These are phyloP conservation scores for Hymenoscyphus scutula DNA, from an alignment of 2,329 filamentous ascomycete species.

Conservation along the genomic window DNA sequence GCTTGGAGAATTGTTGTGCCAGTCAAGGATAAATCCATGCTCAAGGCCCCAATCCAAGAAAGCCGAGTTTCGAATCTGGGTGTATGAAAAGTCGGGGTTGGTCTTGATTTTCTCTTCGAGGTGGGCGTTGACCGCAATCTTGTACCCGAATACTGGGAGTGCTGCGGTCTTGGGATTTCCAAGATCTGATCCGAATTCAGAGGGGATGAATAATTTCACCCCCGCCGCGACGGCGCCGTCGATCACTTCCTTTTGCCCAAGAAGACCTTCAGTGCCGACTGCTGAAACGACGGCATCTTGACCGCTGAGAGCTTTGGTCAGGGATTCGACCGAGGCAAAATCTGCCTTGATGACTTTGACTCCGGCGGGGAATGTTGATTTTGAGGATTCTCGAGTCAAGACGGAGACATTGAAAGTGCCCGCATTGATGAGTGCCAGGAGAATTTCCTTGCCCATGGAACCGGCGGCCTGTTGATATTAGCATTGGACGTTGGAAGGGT, in stretches of 20 bases:
- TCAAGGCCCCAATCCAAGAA: conserved; percentile 36
- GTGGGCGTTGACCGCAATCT: no score
- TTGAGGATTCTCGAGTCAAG: conserved; percentile 33
- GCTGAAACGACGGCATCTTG: conserved; percentile 40
- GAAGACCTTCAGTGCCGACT: conserved; percentile 33
- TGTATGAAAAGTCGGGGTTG: conserved; percentile 36
- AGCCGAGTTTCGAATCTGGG: conserved; percentile 37
- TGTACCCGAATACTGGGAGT: no score
- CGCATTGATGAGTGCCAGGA: conserved; percentile 12
- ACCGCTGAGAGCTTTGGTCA: conserved; percentile 37
- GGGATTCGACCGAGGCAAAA: conserved; percentile 32
- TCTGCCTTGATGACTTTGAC: conserved; percentile 34
- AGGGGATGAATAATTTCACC: conserved; percentile 42
- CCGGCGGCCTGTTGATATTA: no score
- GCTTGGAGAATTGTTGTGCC: conserved; percentile 25
- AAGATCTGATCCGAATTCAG: conserved; percentile 43
- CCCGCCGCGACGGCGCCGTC: conserved; percentile 41
- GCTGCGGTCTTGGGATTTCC: conserved; percentile 32
- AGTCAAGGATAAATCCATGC: conserved; percentile 34
- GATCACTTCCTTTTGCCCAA: conserved; percentile 37
- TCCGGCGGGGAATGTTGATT: conserved; percentile 26
- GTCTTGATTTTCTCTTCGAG: not conserved
- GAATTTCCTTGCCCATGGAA: conserved; percentile 11
- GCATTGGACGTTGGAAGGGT: not conserved
- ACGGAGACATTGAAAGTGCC: conserved; percentile 42